phyloP scores from a whole-genome alignment of 352 stramenopile species.

The Pythium dissimile region DNA sequence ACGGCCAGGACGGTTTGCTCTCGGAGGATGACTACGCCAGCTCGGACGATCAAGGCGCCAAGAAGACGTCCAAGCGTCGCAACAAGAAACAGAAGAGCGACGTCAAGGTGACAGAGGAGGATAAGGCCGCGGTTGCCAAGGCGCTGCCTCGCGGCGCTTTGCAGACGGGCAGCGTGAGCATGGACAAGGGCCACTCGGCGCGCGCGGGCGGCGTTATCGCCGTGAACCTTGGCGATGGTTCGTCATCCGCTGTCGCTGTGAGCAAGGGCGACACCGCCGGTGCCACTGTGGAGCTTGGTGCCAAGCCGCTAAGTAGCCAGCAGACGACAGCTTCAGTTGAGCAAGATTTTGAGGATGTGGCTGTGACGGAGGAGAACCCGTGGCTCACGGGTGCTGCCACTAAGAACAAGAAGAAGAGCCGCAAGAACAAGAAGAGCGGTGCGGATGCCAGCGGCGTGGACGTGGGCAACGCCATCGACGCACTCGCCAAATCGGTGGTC shows the following conservation, averaged over 20 bases:
- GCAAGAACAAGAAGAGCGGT: conserved; percentile 42
- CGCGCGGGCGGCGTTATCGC: conserved; percentile 60
- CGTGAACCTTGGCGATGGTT: conserved; percentile 58
- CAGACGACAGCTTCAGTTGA: conserved; percentile 17
- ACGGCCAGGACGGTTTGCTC: conserved; percentile 65
- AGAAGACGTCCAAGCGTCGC: conserved; percentile 24
- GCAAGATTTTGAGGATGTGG: neutral
- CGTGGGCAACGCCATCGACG: conserved; percentile 59
- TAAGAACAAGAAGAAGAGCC: conserved; percentile 67
- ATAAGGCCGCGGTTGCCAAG: conserved; percentile 51
- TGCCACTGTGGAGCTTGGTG: conserved; percentile 33
- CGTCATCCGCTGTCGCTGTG: conserved; percentile 27
- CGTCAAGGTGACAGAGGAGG: conserved; percentile 40
- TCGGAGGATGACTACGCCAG: conserved; percentile 56
- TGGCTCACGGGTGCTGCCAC: conserved; percentile 50
- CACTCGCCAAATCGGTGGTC: conserved; percentile 46
- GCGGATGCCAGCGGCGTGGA: conserved; percentile 28
- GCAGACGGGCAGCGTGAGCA: conserved; percentile 63
- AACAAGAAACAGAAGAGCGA: conserved; percentile 35
- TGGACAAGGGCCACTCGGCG: conserved; percentile 67
- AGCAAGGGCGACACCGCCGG: conserved; percentile 18
- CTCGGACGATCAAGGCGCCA: conserved; percentile 37
- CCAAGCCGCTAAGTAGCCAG: conserved; percentile 10
- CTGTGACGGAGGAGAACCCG: conserved; percentile 56
- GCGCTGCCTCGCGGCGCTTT: conserved; percentile 47